A percentile compares a stretch with the other conserved stretches of the same genome.
Conservation (phyloP, 2,329 filamentous ascomycete species). For the Talaromyces sp. region DNA sequence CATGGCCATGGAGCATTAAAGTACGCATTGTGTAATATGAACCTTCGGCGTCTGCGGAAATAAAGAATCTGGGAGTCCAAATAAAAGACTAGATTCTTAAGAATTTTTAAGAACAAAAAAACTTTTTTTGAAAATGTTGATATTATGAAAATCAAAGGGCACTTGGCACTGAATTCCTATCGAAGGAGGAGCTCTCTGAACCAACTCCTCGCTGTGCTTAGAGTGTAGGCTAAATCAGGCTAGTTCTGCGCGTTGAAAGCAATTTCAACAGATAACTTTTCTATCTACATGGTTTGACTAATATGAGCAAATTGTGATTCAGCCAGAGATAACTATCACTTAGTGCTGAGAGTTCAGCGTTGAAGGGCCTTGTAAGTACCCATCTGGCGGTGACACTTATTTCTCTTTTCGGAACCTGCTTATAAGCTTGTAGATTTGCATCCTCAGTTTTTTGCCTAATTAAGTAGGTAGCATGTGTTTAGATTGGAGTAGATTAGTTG, state of each 20-base stretch:
- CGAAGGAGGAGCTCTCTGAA: neutral
- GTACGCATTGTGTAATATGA: slow-evolving; percentile 28
- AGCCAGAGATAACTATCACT: neutral
- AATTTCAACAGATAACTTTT: neutral
- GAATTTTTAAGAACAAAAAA: neutral
- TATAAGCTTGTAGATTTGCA: neutral
- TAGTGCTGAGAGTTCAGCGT: neutral
- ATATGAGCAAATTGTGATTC: neutral
- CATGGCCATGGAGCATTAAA: slow-evolving; percentile 39
- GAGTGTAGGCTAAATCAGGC: neutral
- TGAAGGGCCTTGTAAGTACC: neutral
- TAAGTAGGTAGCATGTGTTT: neutral
- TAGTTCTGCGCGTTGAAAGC: neutral
- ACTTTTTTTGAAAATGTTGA: neutral
- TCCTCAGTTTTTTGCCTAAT: neutral
- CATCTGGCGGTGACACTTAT: neutral
- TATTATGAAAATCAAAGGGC: neutral
- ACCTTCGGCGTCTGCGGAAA: neutral
- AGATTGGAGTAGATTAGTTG: neutral
- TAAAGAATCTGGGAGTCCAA: neutral
- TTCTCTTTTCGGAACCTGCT: neutral
- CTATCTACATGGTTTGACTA: neutral
- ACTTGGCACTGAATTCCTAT: neutral
- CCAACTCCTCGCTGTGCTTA: neutral
- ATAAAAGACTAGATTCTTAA: neutral